Percentiles rank a stretch among this genome's conserved stretches.
Conservation (phyloP, 2,329 filamentous ascomycete genomes). For the Ceratocystis cubensis region DNA sequence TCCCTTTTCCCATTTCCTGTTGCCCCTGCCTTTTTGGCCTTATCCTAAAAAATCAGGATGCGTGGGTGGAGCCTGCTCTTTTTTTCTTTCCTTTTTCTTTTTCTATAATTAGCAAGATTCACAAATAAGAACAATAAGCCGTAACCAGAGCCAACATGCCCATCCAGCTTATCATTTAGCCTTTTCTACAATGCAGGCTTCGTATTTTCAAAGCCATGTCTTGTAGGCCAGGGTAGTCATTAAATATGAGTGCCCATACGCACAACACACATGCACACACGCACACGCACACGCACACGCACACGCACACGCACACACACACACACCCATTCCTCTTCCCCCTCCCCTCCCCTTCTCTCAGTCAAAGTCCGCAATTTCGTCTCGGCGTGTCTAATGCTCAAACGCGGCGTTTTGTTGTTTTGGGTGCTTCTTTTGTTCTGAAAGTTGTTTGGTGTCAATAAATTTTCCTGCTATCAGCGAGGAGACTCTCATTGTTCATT, state of each 20-base stretch:
- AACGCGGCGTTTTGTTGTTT: neutral
- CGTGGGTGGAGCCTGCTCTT: too few species aligned
- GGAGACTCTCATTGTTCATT: neutral
- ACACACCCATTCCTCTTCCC: neutral
- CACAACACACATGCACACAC: too few species aligned
- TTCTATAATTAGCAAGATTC: neutral
- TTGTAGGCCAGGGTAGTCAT: neutral
- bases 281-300: neutral
- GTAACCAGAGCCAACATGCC: neutral
- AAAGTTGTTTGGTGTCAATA: neutral
- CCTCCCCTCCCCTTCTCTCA: neutral
- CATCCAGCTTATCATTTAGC: neutral
- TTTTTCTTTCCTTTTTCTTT: neutral
- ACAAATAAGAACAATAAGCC: slow-evolving; percentile 1
- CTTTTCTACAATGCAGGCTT: neutral
- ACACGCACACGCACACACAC: neutral
- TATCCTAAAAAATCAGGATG: too few species aligned
- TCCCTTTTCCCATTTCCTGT: neutral
- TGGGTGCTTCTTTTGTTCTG: neutral
- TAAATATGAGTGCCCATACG: too few species aligned
- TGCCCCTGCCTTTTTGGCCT: too few species aligned
- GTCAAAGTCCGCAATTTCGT: neutral
- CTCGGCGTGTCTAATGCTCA: neutral
- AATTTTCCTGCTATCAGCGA: neutral
- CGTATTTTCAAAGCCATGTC: slow-evolving; percentile 1